A percentile compares a stretch with the other conserved stretches of the same genome.
These are phyloP conservation scores for Astrephomene gubernaculifera DNA, from an alignment of 139 green algal genomes.

Conservation along the genomic window DNA sequence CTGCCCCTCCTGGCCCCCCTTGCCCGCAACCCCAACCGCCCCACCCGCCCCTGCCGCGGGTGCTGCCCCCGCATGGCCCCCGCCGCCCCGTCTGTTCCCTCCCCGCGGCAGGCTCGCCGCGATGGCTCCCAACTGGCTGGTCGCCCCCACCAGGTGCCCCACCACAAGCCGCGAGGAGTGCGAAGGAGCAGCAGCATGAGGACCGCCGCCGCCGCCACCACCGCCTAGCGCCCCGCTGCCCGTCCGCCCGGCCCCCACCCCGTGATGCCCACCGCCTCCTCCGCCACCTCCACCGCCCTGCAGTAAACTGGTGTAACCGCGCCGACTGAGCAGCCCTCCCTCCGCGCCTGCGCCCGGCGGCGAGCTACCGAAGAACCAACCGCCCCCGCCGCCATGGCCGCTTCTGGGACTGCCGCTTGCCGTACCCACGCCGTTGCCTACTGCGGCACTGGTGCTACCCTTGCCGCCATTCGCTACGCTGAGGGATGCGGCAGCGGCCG, in stretches of 20 bases:
- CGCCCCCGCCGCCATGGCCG: neutral
- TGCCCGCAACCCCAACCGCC: neutral
- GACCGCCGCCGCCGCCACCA: neutral
- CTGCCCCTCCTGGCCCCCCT: neutral
- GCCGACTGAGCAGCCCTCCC: neutral
- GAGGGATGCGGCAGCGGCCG: neutral
- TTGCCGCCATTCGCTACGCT: neutral
- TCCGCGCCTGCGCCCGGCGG: neutral
- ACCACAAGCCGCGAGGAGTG: neutral
- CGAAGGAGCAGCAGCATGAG: neutral
- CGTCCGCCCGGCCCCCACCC: too few species aligned
- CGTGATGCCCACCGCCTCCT: too few species aligned
- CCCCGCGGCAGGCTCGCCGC: constrained; percentile 13
- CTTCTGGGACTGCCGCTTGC: too few species aligned
- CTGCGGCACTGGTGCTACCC: neutral
- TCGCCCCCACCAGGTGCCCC: constrained; percentile 21
- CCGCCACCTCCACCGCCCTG: neutral
- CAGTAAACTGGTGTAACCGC: constrained; percentile 13
- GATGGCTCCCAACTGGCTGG: constrained; percentile 19
- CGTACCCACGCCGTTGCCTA: neutral
- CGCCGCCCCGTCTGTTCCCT: neutral
- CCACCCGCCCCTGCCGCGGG: neutral
- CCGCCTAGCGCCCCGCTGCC: neutral
- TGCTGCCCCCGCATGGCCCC: neutral
- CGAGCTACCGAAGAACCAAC: neutral